Evolutionary conservation across 129 eudicot genomes (phyloP).

Genomic region (Dittrichia graveolens): DNA sequence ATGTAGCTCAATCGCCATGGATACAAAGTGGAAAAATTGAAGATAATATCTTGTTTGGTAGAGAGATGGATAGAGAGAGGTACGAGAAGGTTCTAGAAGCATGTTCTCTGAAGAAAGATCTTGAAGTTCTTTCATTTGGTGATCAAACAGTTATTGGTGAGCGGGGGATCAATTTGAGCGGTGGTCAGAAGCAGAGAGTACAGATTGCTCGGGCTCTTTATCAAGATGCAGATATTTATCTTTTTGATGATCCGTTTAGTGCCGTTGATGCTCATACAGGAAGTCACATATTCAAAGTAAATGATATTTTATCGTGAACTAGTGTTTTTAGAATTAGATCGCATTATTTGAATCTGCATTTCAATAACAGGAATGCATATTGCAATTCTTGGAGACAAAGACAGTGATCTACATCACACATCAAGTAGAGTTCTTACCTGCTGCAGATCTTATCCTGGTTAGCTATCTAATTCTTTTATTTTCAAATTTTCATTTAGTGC

Average conservation of each 20-base stretch:
- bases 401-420: constrained; percentile 45
- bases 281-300: constrained; percentile 50
- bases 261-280: constrained; percentile 65
- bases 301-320: constrained; percentile 18
- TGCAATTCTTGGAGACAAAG: constrained; percentile 33
- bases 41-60: constrained; percentile 52
- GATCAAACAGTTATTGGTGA: constrained; percentile 49
- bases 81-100: constrained; percentile 40
- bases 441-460: constrained; percentile 45
- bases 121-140: constrained; percentile 45
- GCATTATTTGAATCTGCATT: not conserved
- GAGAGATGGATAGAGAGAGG: constrained; percentile 32
- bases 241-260: constrained; percentile 54
- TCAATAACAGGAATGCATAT: constrained; percentile 33
- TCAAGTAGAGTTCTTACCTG: constrained; percentile 46
- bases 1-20: constrained; percentile 57
- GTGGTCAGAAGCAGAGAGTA: constrained; percentile 51
- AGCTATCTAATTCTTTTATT: constrained; percentile 22
- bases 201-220: constrained; percentile 59
- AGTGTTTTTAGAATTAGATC: not conserved
- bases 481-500: not conserved
- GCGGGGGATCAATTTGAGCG: constrained; percentile 47
- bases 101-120: constrained; percentile 48
- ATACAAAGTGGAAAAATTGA: constrained; percentile 49
- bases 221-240: constrained; percentile 48